phyloP scores from a whole-genome alignment of 129 eudicot genomes.

The Mikania micrantha region DNA sequence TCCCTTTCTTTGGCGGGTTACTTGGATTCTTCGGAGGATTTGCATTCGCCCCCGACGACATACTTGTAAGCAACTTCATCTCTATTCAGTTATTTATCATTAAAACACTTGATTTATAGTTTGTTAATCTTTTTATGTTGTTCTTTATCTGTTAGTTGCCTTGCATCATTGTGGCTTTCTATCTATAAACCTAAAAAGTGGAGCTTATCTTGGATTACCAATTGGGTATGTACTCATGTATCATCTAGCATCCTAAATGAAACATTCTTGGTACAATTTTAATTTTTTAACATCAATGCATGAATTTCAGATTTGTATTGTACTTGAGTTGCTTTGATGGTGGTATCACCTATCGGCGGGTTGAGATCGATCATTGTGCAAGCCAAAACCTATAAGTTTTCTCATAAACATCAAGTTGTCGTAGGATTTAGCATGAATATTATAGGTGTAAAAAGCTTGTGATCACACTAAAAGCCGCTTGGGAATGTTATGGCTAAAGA shows the following conservation, averaged over 20 bases:
- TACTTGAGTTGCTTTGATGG: constrained; percentile 50
- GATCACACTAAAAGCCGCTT: constrained; percentile 1
- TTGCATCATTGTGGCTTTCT: constrained; percentile 85
- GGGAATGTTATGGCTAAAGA: constrained; percentile 7
- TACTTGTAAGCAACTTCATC: constrained; percentile 47
- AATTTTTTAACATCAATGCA: not conserved
- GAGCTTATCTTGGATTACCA: constrained; percentile 63
- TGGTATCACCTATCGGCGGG: constrained; percentile 78
- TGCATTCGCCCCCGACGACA: constrained; percentile 73
- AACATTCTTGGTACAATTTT: not conserved
- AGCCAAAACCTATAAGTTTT: constrained; percentile 59
- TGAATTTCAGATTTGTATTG: constrained; percentile 57
- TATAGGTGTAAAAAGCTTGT: constrained; percentile 13
- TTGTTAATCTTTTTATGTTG: not conserved
- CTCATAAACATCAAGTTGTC: constrained; percentile 29
- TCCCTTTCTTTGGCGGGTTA: constrained; percentile 79
- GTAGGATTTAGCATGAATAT: not conserved
- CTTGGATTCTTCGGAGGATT: constrained; percentile 80
- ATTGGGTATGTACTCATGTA: constrained; percentile 53
- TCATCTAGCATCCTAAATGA: not conserved
- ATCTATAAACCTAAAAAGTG: constrained; percentile 64
- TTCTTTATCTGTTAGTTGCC: constrained; percentile 50
- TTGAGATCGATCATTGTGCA: constrained; percentile 60
- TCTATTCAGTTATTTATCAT: not conserved
- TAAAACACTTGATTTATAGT: not conserved